Base-by-base conservation (phyloP, 345 rosid species). In the Cardamine chenopodiifolia region DNA sequence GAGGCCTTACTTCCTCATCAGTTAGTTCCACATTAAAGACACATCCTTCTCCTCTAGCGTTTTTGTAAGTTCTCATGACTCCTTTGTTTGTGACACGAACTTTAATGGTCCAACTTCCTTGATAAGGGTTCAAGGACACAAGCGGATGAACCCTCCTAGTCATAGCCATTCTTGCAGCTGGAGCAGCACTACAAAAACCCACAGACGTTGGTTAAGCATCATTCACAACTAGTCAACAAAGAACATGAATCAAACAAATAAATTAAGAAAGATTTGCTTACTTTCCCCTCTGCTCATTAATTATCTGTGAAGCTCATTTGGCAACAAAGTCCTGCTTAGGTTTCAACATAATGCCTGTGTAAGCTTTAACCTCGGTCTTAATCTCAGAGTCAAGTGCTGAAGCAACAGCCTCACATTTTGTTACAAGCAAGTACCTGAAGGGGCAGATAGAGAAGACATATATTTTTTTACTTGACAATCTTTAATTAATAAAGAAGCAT, bases 1-100 rank as follows among this genome's bases (percentile, higher is more conserved):
- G 47, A 25, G 56, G 59, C 11, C 96, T 75, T 84, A 95, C 98
- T 80, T 95, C 99, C 79, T 90, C 96, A 84, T 92, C 98, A 1
- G 98, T 95, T 5, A 95, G 82, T 79, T 95, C 98, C 57, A 95
- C 96, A 79, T 90, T 95, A 79, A 92, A 95, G 78, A 92, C 97
- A 58, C 96, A 92, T 23, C 99, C 99, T 76, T 95, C 99, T 17
- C 99, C 99, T 68, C 96, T 90, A 2, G 89, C 89, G 53, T 95
- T 95, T 77, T 73, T 95, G 73, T 90, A 95, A 53, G 87, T 85
- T 49, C 97, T 87, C 98, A 95, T 89, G 72, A 52, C 80, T 42
- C 91, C 99, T 84, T 92, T 95, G 85, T 79, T 90, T 4, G 99
- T 95, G 12, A 95, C 93, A 18, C 92, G 78, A 14, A 92, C 99